Evolutionary conservation across 2,329 filamentous ascomycete species (phyloP), one percentile per base, ranked within the genome.

Genomic region (Ophioceras dolichostomum): DNA sequence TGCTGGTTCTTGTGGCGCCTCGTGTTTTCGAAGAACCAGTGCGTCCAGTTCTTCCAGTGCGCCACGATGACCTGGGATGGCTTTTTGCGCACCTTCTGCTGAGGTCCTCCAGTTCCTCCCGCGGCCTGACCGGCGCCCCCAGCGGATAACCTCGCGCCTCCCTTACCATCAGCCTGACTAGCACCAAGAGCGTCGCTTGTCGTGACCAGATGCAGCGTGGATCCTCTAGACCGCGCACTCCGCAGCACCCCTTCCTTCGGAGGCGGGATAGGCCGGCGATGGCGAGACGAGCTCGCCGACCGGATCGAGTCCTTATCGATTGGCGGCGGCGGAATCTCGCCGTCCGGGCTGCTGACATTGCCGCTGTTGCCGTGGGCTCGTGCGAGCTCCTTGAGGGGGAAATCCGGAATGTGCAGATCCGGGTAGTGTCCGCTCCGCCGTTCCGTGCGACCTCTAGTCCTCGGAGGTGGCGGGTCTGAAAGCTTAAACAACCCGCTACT

Each of bases 121-220:
- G 22, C 22, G 8, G 22, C 12, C 8, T 7, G 12, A 12, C 22
- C 22, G 7, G 22, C 22, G 22, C 22, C 22, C n/a, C n/a, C n/a
- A n/a, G n/a, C n/a, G n/a, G n/a, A n/a, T n/a, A n/a, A n/a, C n/a
- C n/a, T n/a, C n/a, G n/a, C n/a, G n/a, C n/a, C n/a, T n/a, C n/a
- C n/a, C n/a, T n/a, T n/a, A n/a, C n/a, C 22, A 21, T 28, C 35
- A 2, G 29, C 29, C 14, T 21, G 21, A 38, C 54, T 56, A n/a
- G 56, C 45, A 16, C 56, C 57, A 13, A 74, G 45, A 1, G 62
- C 64, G 14, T 74, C 70, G 6, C 67, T 65, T 0, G 75, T 77
- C 9, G 83, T 82, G 28, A 93, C 86, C 4, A 93, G 73, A 52
- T 94, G 86, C 22, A 95, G 70, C 44, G 86, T 91, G 47, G 87